These are phyloP conservation scores for Xylaria intraflava DNA, from an alignment of 495 filamentous ascomycete genomes.

Conservation along the genomic window DNA sequence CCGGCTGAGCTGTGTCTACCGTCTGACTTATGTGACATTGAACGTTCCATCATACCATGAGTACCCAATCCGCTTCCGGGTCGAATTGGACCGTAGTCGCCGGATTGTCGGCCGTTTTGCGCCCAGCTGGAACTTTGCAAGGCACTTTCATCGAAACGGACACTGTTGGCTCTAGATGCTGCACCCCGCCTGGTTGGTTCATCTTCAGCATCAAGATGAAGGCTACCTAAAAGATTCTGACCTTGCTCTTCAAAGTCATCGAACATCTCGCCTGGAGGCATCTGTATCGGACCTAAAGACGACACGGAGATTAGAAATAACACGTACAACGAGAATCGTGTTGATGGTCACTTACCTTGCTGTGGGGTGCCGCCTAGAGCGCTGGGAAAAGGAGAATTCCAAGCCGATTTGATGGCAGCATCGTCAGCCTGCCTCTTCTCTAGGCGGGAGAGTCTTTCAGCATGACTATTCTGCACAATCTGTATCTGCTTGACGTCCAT, in stretches of 20 bases:
- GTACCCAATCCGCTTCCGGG: constrained; percentile 76
- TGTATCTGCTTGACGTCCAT: constrained; percentile 82
- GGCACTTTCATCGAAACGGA: constrained; percentile 97
- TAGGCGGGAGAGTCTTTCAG: constrained; percentile 69
- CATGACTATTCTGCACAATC: constrained; percentile 67
- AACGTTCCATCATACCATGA: constrained; percentile 80
- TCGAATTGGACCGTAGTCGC: constrained; percentile 69
- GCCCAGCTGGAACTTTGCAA: constrained; percentile 80
- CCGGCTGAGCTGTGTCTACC: constrained; percentile 90
- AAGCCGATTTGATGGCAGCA: constrained; percentile 75
- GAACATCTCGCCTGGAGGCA: constrained; percentile 62
- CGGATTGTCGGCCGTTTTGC: constrained; percentile 69
- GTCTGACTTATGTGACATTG: constrained; percentile 90
- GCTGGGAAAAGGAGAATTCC: constrained; percentile 81
- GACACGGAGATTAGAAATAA: background rate
- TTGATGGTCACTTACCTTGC: constrained; percentile 54
- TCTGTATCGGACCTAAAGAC: constrained; percentile 60
- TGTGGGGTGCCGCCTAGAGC: constrained; percentile 70
- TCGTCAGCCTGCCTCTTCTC: constrained; percentile 79
- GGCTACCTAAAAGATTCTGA: constrained; percentile 60
- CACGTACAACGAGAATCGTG: background rate
- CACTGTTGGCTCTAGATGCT: constrained; percentile 90
- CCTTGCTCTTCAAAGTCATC: constrained; percentile 77
- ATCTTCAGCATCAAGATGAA: constrained; percentile 81
- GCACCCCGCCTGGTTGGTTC: constrained; percentile 75